Base-by-base conservation (phyloP, 805 yeast genomes). In the Suhomyces vadensis region DNA sequence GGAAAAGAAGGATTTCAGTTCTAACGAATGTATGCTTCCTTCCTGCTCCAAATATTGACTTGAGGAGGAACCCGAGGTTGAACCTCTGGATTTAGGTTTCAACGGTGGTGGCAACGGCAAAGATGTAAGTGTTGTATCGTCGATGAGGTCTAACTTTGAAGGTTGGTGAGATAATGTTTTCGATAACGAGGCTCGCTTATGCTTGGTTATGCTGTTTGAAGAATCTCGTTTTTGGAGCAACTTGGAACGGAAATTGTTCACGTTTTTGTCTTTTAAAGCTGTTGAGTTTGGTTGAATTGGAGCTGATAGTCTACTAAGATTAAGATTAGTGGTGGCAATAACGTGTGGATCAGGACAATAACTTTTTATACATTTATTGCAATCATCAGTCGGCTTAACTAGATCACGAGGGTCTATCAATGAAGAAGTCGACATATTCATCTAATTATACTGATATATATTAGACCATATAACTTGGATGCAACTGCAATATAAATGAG, bases 71-170 rank as follows among this genome's bases (percentile, higher is more conserved):
- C 44, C 41, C 31, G 41, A 44, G 11, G 45, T 27, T 9, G 44
- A 39, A n/a, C 33, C 39, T 9, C 48, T 38, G 7, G 38, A 46
- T 29, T 43, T 51, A 11, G 56, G 48, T 14, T 48, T 51, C 16
- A 64, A 61, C 0, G 82, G 82, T 22, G 79, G 82, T 1, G 81
- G 75, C 14, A 77, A 59, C 7, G 82, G 82, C 33, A 77, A 63
- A 1, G 81, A 75, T 1, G 82, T 77, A 31, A 77, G 57, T 5
- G 68, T 69, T 4, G 73, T 68, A 44, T 65, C 75, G 48, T 77
- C 81, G 6, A 77, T 63, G 17, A 77, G 63, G 50, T 77, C 81
- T 19, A 77, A 55, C 46, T 67, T 64, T 1, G 81, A 77, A 11
- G 65, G 63, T 21, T 61, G 68, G 43, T 61, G 63, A n/a, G 51